Base-by-base conservation (phyloP, 2,329 filamentous ascomycete species). In the Amauroascus niger region DNA sequence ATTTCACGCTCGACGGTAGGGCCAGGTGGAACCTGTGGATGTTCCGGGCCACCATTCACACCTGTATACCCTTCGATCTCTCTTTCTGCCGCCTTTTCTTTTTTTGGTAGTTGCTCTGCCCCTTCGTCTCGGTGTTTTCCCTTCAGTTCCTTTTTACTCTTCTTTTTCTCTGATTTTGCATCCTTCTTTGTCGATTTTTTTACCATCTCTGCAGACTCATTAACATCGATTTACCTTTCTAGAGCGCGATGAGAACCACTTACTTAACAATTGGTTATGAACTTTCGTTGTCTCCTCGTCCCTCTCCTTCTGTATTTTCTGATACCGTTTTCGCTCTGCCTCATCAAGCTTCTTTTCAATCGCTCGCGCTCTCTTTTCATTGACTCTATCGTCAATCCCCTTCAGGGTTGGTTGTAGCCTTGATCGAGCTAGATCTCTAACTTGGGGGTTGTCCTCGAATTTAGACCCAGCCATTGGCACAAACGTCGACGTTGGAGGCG, bases 351-450 rank as follows among this genome's bases (percentile, higher is more conserved):
- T 43, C 28, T 55, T 49, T 40, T 48, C 51, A 41, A 57, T 22
- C 2, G n/a, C 35, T 18, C 41, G 32, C 1, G 49, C 40, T 40
- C 47, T 43, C 26, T 32, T 47, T 16, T 39, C 28, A 28, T 49
- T 49, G 13, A 55, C 53, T 33, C 33, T 20, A 11, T 49, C 47
- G 24, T 57, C 49, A 22, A 57, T 57, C 6, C 41, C 46, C 37
- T 43, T 39, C 8, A 57, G 33, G 3, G 46, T 55, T 47, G 56
- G 56, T 16, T 50, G 32, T 11, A 57, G 30, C 18, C 41, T 55
- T 6, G 45, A 39, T 7, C 79, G 77, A 5, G 88, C 88, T 59
- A 93, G 86, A 8, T 79, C 80, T 59, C 94, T 80, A 20, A 95
- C 81, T 32, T 87, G 84, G 4, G 44, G 41, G 6, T 47, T 53